Evolutionary conservation across 805 yeast genomes (phyloP).

Genomic region (Dipodascopsis tothii): DNA sequence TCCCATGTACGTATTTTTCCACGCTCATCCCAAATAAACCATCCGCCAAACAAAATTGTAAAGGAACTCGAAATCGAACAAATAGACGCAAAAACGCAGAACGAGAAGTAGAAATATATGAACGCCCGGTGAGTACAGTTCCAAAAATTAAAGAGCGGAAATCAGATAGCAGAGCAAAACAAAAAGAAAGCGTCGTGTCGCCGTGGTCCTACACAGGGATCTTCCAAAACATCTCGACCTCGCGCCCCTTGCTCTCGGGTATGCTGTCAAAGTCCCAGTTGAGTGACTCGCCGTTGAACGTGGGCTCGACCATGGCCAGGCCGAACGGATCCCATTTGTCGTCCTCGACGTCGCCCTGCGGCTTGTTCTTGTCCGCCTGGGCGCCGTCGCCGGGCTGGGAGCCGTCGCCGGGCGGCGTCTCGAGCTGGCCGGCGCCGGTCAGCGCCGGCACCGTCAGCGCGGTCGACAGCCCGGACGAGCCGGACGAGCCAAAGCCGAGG

Average conservation of each 20-base stretch:
- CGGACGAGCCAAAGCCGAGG: too few species aligned
- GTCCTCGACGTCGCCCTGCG: not conserved
- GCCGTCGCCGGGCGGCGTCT: not conserved
- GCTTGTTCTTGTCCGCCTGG: not conserved
- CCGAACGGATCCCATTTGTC: not conserved
- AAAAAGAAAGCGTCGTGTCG: too few species aligned
- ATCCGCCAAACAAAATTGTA: not conserved
- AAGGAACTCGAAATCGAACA: not conserved
- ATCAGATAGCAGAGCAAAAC: too few species aligned
- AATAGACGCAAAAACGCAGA: not conserved
- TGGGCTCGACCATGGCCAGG: not conserved
- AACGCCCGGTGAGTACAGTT: not conserved
- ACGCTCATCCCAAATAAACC: not conserved
- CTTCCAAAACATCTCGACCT: not conserved
- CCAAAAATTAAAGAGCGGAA: not conserved
- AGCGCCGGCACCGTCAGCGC: not conserved
- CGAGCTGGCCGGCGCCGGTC: not conserved
- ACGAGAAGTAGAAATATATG: not conserved
- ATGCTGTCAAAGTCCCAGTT: not conserved
- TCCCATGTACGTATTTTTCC: too few species aligned
- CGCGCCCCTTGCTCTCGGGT: not conserved
- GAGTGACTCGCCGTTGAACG: not conserved
- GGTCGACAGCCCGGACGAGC: not conserved
- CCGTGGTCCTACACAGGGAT: not conserved
- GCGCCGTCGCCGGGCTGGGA: not conserved